Evolutionary conservation across 257 asterid species (phyloP), one percentile per base, ranked within the genome.

Genomic region (Orobanche coerulescens): DNA sequence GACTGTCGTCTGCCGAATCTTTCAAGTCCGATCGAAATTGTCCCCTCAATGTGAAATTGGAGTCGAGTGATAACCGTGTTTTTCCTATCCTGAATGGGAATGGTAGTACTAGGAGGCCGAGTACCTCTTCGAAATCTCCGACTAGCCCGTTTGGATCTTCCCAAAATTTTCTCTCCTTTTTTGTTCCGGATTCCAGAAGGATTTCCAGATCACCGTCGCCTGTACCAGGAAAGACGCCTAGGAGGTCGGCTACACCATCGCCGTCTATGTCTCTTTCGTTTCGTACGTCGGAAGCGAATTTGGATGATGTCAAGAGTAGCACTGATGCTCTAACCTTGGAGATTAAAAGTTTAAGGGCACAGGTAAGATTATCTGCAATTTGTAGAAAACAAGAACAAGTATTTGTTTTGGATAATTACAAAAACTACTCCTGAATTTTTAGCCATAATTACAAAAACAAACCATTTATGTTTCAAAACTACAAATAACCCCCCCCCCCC

Each of bases 1-100:
- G 87, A 40, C 87, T 85, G 54, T 75, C 94, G 0, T 79, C 81
- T 50, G 80, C 74, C 8, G 93, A 79, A 69, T 87, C 96, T 0
- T 77, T 81, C 67, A 87, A 81, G 78, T 58, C 74, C 13, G 91
- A 79, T 42, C 74, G 81, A 72, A 61, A 60, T 36, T 60, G 77
- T n/a, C 65, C 69, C 16, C 64, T 54, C 54, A 67, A 34, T 26
- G 49, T 20, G 52, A 81, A 64, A 46, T 59, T 53, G 1, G 88
- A 77, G 14, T 53, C 60, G 4, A 71, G 58, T 46, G 84, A 81
- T 25, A 74, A 55, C 55, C 77, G 68, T 20, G 43, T 75, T 3
- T 79, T 80, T 58, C 74, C 85, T 24, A 66, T 68, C 67, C 81
- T 50, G 66, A 76, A 49, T 54, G 90, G 79, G 51, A 67, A 70